Base-by-base conservation (phyloP, 2,329 filamentous ascomycete genomes). In the Ceratocystis colombiana region DNA sequence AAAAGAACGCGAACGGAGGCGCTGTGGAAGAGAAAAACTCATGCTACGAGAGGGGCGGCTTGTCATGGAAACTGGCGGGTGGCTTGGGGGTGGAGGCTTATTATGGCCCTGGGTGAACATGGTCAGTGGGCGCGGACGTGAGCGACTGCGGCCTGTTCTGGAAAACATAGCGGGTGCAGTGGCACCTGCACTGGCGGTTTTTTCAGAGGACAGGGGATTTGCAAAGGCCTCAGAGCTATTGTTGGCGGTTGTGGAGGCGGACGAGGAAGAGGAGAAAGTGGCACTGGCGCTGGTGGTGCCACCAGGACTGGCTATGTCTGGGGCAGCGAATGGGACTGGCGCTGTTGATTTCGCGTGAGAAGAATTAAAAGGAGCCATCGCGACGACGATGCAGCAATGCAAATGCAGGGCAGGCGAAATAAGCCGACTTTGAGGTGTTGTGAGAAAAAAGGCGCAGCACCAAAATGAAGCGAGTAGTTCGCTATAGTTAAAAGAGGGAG, bases 1-100 rank as follows among this genome's bases (percentile, higher is more conserved):
- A 25, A 76, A 71, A 1, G 78, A 78, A 71, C 79, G 82, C 33
- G 78, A 77, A 53, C 77, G 78, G 7, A 65, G 64, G 59, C 78
- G 77, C 79, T 79, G 81, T 5, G 78, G 75, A 15, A 82, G 71
- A 5, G 80, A 80, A 61, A 79, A 73, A 72, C 80, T 83, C 71
- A 79, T 74, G 73, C 79, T 81, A 64, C 80, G 77, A 22, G 53
- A 48, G 10, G 44, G 53, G 17, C 64, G 55, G 15, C 33, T 65
- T 5, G 41, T 45, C 64, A 65, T 65, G 64, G 64, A 65, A 17
- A 65, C 45, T 5, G 64, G 64, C 64, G 64, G 64, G 46, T 64
- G 62, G 17, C 45, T 53, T n/a, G 45, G 53, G 25, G 53, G 22
- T 17, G 53, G 22, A 6, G 53, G 53, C 53, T 59, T 59, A 59